Evolutionary conservation across 768 basidiomycete species (phyloP).

Genomic region (Rhodotorula paludigena): DNA sequence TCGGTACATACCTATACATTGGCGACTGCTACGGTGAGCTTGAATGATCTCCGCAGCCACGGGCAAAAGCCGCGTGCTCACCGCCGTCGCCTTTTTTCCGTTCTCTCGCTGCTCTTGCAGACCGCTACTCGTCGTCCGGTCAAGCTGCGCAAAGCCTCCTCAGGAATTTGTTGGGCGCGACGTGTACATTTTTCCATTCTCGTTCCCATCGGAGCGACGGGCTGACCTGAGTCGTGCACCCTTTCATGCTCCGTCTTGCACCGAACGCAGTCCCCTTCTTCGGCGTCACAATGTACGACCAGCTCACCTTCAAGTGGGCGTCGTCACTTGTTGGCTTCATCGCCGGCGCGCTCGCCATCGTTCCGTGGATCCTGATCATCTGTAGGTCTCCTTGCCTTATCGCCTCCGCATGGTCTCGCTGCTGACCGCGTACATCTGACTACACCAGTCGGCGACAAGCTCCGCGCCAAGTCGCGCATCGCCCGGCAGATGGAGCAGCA

Average conservation of each 20-base stretch:
- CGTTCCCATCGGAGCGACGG: background rate
- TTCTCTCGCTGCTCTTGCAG: too few relatives aligned
- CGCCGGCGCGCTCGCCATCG: constrained; percentile 30
- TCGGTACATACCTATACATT: constrained; percentile 31
- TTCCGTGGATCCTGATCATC: constrained; percentile 32
- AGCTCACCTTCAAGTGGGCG: constrained; percentile 28
- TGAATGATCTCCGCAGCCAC: too few relatives aligned
- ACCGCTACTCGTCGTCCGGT: constrained; percentile 25
- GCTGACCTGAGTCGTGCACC: too few relatives aligned
- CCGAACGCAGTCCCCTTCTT: constrained; percentile 22
- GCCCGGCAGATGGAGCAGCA: constrained; percentile 19
- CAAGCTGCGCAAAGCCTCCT: constrained; percentile 34
- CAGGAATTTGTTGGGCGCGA: constrained; percentile 30
- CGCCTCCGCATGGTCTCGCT: background rate
- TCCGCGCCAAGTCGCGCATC: constrained; percentile 23
- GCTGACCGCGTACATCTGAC: too few relatives aligned
- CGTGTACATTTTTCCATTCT: background rate
- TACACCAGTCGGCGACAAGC: background rate
- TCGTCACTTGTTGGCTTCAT: constrained; percentile 32
- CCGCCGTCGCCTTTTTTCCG: too few relatives aligned
- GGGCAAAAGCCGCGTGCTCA: too few relatives aligned
- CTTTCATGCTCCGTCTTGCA: background rate
- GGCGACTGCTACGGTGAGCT: constrained; percentile 35
- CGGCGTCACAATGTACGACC: constrained; percentile 34
- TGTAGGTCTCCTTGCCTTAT: background rate